Conservation (phyloP, 352 stramenopile species). For the Elongisporangium anandrum region DNA sequence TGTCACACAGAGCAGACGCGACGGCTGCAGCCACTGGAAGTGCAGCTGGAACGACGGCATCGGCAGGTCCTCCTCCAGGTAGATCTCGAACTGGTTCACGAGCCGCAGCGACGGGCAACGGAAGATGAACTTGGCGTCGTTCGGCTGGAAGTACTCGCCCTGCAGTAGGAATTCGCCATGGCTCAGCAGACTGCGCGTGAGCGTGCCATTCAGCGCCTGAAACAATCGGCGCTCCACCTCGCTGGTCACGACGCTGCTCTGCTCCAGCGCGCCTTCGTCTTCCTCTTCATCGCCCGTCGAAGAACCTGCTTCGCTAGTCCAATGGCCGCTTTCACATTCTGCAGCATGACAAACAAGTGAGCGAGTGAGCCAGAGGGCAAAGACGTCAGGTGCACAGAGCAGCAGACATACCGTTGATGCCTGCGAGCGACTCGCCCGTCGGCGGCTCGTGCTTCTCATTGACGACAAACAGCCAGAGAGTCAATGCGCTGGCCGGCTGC, state of each 20-base stretch:
- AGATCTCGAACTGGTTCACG: slow-evolving; percentile 63
- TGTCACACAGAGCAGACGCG: slow-evolving; percentile 43
- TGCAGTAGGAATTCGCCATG: slow-evolving; percentile 39
- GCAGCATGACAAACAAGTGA: slow-evolving; percentile 13
- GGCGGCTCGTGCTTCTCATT: slow-evolving; percentile 28
- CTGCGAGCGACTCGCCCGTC: slow-evolving; percentile 12
- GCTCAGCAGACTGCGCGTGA: slow-evolving; percentile 24
- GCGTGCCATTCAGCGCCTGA: slow-evolving; percentile 20
- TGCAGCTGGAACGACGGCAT: slow-evolving; percentile 40
- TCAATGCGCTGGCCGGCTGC: background rate
- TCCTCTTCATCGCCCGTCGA: slow-evolving; percentile 7
- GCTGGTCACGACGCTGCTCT: slow-evolving; percentile 2
- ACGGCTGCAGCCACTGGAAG: slow-evolving; percentile 39
- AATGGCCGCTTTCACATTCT: slow-evolving; percentile 28
- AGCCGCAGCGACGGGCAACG: slow-evolving; percentile 44
- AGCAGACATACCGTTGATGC: slow-evolving; percentile 7
- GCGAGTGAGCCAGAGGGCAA: slow-evolving; percentile 9
- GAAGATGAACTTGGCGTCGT: slow-evolving; percentile 62
- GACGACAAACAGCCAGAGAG: slow-evolving; percentile 52
- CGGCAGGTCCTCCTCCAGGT: slow-evolving; percentile 49
- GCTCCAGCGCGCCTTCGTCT: slow-evolving; percentile 5
- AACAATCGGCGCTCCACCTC: slow-evolving; percentile 37
- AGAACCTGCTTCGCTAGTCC: slow-evolving; percentile 13
- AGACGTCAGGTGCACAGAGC: background rate
- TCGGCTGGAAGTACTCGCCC: slow-evolving; percentile 34